Evolutionary conservation across 2,329 filamentous ascomycete species (phyloP).

Genomic region (Aureobasidium sp.): DNA sequence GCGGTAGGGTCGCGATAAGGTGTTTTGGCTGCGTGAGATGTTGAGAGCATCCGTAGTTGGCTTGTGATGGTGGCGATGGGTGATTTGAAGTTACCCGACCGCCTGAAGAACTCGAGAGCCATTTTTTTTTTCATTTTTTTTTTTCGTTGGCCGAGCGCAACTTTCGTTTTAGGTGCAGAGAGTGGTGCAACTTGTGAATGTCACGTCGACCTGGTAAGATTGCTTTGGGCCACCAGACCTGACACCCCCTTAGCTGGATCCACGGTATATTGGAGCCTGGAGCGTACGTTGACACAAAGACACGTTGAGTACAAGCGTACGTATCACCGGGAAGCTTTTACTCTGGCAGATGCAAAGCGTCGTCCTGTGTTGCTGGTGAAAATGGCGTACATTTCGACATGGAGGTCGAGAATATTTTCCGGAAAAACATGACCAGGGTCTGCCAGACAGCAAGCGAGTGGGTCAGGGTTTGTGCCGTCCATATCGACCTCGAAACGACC

Average conservation of each 20-base stretch:
- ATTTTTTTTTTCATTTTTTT: too few species aligned
- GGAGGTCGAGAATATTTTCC: background rate
- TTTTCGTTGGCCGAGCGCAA: too few species aligned
- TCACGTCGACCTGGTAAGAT: too few species aligned
- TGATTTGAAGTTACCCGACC: background rate
- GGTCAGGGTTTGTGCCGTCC: background rate
- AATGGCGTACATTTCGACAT: background rate
- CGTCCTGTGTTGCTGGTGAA: background rate
- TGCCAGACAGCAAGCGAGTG: background rate
- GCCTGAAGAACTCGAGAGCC: background rate
- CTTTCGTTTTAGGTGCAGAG: too few species aligned
- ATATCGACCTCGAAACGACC: background rate
- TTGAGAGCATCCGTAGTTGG: background rate
- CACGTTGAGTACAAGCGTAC: background rate
- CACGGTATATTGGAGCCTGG: background rate
- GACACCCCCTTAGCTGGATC: background rate
- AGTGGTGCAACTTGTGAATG: too few species aligned
- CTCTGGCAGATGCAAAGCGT: background rate
- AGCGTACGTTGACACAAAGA: background rate
- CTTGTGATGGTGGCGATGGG: background rate
- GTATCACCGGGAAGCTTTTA: background rate
- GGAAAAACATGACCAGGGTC: background rate
- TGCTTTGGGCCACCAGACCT: too few species aligned
- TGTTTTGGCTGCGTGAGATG: background rate
- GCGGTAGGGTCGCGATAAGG: background rate